Base-by-base conservation (phyloP, 148 eudicot species). In the Gaultheria prostrata region DNA sequence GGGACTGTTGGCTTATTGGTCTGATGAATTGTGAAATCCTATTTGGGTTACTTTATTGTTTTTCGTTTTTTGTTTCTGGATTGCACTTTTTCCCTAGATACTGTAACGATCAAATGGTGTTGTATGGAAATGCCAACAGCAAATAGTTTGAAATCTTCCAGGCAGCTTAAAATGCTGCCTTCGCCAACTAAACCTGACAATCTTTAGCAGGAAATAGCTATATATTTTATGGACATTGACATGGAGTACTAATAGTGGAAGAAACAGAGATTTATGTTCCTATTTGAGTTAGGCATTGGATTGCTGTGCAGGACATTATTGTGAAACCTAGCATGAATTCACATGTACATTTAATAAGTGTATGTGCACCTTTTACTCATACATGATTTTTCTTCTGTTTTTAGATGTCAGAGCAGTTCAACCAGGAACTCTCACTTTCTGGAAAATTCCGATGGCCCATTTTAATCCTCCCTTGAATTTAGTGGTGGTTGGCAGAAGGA, bases 401-500 rank as follows among this genome's bases (percentile, higher is more conserved):
- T 35, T 67, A 88, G 92, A 87, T 90, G 92, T 88, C 89, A 26
- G 90, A 90, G 83, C 90, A 85, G 50, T 90, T 90, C 80, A 90
- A 88, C 80, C 90, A 90, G 84, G 92, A 90, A 26, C 45, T 90
- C 73, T 82, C 92, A 17, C 84, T 90, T 76, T 80, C 89, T 53
- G 87, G 90, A 90, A 89, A 86, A 88, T 90, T 69, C 92, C 90
- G n/a, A 77, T 90, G 13, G 92, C 90, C 80, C 88, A 86, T 72
- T 88, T 90, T 86, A 90, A 88, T 77, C 84, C 92, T 63, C 88
- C 89, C 28, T 90, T 75, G 92, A 88, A 59, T 88, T 86, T 80
- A 87, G 87, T 32, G 89, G 88, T 59, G 80, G 87, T 77, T 90
- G 92, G 92, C 92, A 90, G 83, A 90, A 88, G 83, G 92, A 90